Evolutionary conservation across 2,329 filamentous ascomycete species (phyloP).

Genomic region (Venturia carpophila): DNA sequence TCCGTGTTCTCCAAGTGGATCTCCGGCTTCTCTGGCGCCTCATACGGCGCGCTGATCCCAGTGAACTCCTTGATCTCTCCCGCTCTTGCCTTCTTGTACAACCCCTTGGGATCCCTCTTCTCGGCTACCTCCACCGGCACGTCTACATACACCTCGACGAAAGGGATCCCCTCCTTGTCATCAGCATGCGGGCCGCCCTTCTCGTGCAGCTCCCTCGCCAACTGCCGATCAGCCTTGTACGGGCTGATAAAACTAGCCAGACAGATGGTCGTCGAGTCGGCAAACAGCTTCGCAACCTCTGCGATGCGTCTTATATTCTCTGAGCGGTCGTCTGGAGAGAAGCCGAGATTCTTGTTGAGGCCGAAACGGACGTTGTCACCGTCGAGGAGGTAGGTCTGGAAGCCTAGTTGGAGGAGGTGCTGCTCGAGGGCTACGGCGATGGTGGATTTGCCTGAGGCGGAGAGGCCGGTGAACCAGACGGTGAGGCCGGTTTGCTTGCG

Average conservation of each 20-base stretch:
- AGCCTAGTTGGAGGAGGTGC: slow-evolving; percentile 78
- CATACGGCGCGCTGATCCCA: slow-evolving; percentile 89
- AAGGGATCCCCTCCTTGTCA: slow-evolving; percentile 62
- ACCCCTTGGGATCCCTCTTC: slow-evolving; percentile 89
- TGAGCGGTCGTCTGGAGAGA: slow-evolving; percentile 84
- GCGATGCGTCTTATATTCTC: slow-evolving; percentile 97
- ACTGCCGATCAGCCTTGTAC: slow-evolving; percentile 76
- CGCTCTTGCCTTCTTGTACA: slow-evolving; percentile 93
- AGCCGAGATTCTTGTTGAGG: slow-evolving; percentile 94
- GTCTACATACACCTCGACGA: slow-evolving; percentile 91
- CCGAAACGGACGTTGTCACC: slow-evolving; percentile 98
- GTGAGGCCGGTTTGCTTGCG: slow-evolving; percentile 87
- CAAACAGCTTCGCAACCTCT: slow-evolving; percentile 92
- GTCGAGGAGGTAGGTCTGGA: slow-evolving; percentile 86
- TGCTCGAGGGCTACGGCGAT: slow-evolving; percentile 95
- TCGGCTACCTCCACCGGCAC: slow-evolving; percentile 87
- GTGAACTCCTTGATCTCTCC: slow-evolving; percentile 98
- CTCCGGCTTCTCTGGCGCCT: slow-evolving; percentile 78
- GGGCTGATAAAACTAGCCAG: slow-evolving; percentile 97
- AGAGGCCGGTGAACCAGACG: slow-evolving; percentile 96
- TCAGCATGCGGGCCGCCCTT: slow-evolving; percentile 40
- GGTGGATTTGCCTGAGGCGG: slow-evolving; percentile 93
- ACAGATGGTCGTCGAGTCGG: slow-evolving; percentile 77
- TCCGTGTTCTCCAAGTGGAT: slow-evolving; percentile 78
- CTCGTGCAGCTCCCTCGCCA: slow-evolving; percentile 73